Conservation (phyloP, 2,329 filamentous ascomycete species). For the Aspergillus sp. region DNA sequence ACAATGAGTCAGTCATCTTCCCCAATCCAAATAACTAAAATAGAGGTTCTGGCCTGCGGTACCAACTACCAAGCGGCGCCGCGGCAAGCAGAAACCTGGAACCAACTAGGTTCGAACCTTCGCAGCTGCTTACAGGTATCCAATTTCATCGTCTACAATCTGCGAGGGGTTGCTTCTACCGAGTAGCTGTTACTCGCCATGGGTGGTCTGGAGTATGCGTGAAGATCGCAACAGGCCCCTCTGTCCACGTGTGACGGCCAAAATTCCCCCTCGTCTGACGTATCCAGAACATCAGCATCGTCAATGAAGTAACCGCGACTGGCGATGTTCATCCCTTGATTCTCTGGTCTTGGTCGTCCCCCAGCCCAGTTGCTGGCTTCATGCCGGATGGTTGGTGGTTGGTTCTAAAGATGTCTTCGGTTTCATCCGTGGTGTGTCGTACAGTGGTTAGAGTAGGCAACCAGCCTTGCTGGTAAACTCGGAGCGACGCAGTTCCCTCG, state of each 20-base stretch:
- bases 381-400: background rate
- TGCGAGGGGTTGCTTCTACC: background rate
- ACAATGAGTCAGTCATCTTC: constrained; percentile 2
- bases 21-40: background rate
- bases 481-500: background rate
- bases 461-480: background rate
- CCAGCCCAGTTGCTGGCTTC: background rate
- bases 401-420: background rate
- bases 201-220: background rate
- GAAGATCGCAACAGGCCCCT: constrained; percentile 5
- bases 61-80: background rate
- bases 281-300: constrained; percentile 15
- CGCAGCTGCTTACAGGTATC: background rate
- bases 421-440: background rate
- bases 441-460: background rate
- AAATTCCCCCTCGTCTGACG: constrained; percentile 9
- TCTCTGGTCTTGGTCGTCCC: constrained; percentile 1
- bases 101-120: background rate
- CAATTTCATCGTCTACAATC: background rate
- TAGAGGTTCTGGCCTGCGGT: background rate
- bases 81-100: background rate
- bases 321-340: constrained; percentile 6
- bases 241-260: constrained; percentile 15
- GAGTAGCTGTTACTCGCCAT: background rate
- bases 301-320: background rate